Evolutionary conservation across 2,329 filamentous ascomycete species (phyloP).

Genomic region (Karstenula rhodostoma): DNA sequence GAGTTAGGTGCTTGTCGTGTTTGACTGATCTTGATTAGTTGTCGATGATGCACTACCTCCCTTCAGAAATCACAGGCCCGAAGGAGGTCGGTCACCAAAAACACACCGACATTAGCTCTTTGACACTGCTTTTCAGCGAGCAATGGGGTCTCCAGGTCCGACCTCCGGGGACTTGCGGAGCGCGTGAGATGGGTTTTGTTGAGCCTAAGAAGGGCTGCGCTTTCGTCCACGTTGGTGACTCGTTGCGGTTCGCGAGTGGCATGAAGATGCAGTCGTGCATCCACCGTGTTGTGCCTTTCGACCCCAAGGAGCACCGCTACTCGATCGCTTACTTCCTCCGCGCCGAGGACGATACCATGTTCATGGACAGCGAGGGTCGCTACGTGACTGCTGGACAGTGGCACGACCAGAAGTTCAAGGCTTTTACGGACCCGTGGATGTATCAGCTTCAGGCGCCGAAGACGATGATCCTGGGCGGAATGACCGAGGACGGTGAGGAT

Average conservation of each 20-base stretch:
- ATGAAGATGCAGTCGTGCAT: slow-evolving; percentile 65
- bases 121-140: slow-evolving; percentile 57
- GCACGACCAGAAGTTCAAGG: slow-evolving; percentile 46
- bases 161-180: slow-evolving; percentile 55
- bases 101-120: slow-evolving; percentile 43
- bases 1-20: neutral
- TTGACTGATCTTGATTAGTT: slow-evolving; percentile 21
- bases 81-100: slow-evolving; percentile 42
- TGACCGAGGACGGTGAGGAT: slow-evolving; percentile 36
- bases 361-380: slow-evolving; percentile 63
- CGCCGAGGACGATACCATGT: slow-evolving; percentile 65
- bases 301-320: slow-evolving; percentile 64
- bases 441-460: slow-evolving; percentile 34
- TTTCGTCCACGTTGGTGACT: slow-evolving; percentile 67
- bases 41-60: slow-evolving; percentile 47
- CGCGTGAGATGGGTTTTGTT: slow-evolving; percentile 51
- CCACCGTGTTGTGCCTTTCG: slow-evolving; percentile 64
- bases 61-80: slow-evolving; percentile 29
- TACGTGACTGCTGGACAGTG: slow-evolving; percentile 59
- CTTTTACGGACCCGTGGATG: slow-evolving; percentile 35
- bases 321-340: slow-evolving; percentile 67
- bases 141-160: slow-evolving; percentile 67
- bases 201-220: slow-evolving; percentile 61
- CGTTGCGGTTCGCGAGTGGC: slow-evolving; percentile 63
- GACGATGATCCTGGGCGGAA: slow-evolving; percentile 37